Evolutionary conservation across 176 grass and related monocot genomes (phyloP).

Genomic region (Phragmites australis): DNA sequence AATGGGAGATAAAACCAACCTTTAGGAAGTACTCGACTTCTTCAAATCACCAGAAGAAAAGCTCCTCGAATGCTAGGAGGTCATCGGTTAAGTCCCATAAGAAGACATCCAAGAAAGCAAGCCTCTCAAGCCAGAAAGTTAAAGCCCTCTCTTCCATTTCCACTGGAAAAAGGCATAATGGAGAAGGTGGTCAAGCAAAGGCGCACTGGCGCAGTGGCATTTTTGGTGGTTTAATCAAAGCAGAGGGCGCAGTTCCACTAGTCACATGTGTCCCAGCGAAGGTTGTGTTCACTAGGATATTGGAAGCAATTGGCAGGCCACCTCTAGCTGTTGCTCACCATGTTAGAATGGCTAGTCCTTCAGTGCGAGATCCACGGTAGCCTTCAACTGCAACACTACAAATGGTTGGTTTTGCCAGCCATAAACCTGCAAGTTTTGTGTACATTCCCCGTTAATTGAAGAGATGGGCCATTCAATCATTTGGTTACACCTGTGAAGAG

Average conservation of each 20-base stretch:
- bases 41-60: conserved; percentile 59
- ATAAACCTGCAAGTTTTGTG: conserved; percentile 37
- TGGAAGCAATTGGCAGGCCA: conserved; percentile 87
- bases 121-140: conserved; percentile 63
- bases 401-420: conserved; percentile 31
- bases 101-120: conserved; percentile 70
- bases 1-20: conserved; percentile 56
- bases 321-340: conserved; percentile 45
- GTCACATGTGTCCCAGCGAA: conserved; percentile 90
- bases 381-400: conserved; percentile 17
- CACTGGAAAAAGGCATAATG: conserved; percentile 50
- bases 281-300: conserved; percentile 93
- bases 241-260: conserved; percentile 61
- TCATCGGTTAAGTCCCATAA: conserved; percentile 58
- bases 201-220: conserved; percentile 48
- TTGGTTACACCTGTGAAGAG: conserved; percentile 43
- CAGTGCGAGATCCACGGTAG: conserved; percentile 53
- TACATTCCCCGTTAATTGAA: conserved; percentile 58
- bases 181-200: conserved; percentile 44
- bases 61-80: conserved; percentile 31
- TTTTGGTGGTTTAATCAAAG: conserved; percentile 68
- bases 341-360: conserved; percentile 63
- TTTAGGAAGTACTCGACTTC: conserved; percentile 47
- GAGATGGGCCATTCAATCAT: conserved; percentile 53
- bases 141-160: conserved; percentile 66